phyloP scores from a whole-genome alignment of 495 filamentous ascomycete genomes.

The Daldinia vernicosa region DNA sequence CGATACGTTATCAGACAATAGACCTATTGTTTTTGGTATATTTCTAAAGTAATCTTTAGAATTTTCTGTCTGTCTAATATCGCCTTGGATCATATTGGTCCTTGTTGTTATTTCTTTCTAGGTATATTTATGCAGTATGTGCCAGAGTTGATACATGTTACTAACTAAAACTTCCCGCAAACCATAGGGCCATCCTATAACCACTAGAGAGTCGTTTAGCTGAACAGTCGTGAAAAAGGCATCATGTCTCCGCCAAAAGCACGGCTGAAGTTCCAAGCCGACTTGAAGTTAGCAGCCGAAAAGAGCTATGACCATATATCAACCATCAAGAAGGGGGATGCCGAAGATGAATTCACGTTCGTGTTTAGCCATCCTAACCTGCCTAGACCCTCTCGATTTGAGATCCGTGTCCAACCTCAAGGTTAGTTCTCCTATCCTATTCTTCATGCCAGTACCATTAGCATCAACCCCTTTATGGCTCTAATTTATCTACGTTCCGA shows the following conservation, averaged over 20 bases:
- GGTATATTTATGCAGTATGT: neutral
- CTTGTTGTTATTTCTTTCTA: neutral
- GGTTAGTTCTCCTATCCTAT: slow-evolving; percentile 51
- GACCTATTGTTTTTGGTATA: neutral
- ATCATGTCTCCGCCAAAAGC: slow-evolving; percentile 20
- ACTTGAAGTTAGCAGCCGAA: slow-evolving; percentile 35
- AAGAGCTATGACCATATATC: slow-evolving; percentile 18
- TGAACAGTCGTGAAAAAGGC: neutral
- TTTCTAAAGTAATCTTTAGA: neutral
- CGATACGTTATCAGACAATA: neutral
- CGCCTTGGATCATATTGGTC: neutral
- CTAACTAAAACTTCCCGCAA: neutral
- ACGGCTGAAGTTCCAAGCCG: slow-evolving; percentile 22
- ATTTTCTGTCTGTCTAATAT: neutral
- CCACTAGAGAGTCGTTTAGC: neutral
- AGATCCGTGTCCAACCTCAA: slow-evolving; percentile 63
- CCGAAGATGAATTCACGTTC: slow-evolving; percentile 71
- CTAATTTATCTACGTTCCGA: neutral
- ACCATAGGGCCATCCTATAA: neutral
- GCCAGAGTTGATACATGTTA: neutral
- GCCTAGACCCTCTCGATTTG: slow-evolving; percentile 45
- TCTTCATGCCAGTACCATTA: neutral
- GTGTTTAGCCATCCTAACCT: slow-evolving; percentile 49
- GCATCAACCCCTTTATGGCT: neutral
- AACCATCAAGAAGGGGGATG: slow-evolving; percentile 63